Base-by-base conservation (phyloP, 495 filamentous ascomycete genomes). In the Paragyromitra xinjiangensis region DNA sequence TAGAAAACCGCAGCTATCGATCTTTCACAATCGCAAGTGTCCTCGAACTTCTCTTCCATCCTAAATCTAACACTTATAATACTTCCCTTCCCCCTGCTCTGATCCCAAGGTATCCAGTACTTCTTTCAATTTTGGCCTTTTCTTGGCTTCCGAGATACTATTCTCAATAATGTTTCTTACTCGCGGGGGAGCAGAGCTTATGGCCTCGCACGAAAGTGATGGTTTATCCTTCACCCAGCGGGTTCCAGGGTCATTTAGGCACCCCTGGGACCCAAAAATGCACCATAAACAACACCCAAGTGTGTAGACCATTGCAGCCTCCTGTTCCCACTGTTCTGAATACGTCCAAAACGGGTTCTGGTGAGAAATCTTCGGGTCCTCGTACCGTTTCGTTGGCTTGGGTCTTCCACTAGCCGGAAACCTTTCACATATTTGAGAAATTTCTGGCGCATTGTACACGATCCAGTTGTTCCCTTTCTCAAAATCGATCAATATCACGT, bases 201-300 rank as follows among this genome's bases (percentile, higher is more conserved):
- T 34, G 1, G 29, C 29, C 29, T 34, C 4, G 29, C 29, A 34
- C 29, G 29, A 34, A 34, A 34, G 4, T 34, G 29, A 34, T 3
- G 29, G 29, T 34, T 34, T 3, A 2, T 3, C 29, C 63, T 50
- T 0, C 16, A 48, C 11, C 40, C 22, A 34, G 29, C 29, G 5
- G 62, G 19, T 19, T 42, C 42, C 63, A 65, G 6, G 63, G 63
- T 9, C 70, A 65, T 79, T 56, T 7, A 26, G 6, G 56, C 40
- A 61, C 16, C 68, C 26, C 24, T 59, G 29, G 1, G 3, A 55
- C 24, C 34, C n/a, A n/a, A 61, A 45, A 34, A 71, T 71, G n/a
- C 68, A 71, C 68, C 68, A 71, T 14, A 71, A 34, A 8, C 68
- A 71, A 34, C 39, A 71, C 1, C 29, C 59, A 4, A 71, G 8